These are phyloP conservation scores for Sporothrix protearum DNA, from an alignment of 2,329 filamentous ascomycete species.

Conservation along the genomic window DNA sequence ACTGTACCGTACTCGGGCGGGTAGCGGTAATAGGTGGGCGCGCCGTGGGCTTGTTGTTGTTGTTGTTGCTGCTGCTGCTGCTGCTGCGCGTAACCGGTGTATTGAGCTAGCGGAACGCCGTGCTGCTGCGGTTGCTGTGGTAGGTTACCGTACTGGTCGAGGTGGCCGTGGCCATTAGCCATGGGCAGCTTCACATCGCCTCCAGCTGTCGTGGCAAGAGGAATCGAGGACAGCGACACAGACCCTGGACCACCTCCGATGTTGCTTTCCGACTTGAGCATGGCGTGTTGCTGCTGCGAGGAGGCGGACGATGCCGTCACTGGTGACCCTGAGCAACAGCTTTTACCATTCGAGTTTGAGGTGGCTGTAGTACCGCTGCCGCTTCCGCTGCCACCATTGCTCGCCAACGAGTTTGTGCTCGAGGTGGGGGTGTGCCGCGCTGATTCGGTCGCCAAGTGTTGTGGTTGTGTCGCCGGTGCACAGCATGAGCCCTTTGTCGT, in stretches of 20 bases:
- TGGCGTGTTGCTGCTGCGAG: slow-evolving; percentile 11
- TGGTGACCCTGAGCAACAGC: slow-evolving; percentile 21
- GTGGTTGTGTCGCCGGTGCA: slow-evolving; percentile 18
- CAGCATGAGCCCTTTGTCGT: slow-evolving; percentile 24
- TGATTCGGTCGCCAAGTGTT: slow-evolving; percentile 6
- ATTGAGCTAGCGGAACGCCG: not conserved
- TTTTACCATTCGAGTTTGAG: not conserved
- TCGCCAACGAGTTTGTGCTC: slow-evolving; percentile 24
- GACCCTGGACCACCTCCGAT: not conserved
- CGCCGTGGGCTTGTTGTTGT: slow-evolving; percentile 9
- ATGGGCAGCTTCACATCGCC: not conserved
- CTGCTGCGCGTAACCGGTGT: not conserved
- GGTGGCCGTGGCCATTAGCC: not conserved
- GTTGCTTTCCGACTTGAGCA: slow-evolving; percentile 20
- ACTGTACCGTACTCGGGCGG: slow-evolving; percentile 28
- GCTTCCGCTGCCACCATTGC: slow-evolving; percentile 22
- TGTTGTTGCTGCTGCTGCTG: not conserved
- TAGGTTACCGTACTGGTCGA: not conserved
- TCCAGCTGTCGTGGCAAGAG: not conserved
- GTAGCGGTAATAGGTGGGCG: slow-evolving; percentile 27
- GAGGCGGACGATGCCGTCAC: slow-evolving; percentile 21
- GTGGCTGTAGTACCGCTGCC: not conserved
- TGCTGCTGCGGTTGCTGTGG: not conserved
- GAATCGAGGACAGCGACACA: slow-evolving; percentile 1
- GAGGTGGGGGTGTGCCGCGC: slow-evolving; percentile 27